These are phyloP conservation scores for Ballota nigra DNA, from an alignment of 257 asterid species.

Conservation along the genomic window DNA sequence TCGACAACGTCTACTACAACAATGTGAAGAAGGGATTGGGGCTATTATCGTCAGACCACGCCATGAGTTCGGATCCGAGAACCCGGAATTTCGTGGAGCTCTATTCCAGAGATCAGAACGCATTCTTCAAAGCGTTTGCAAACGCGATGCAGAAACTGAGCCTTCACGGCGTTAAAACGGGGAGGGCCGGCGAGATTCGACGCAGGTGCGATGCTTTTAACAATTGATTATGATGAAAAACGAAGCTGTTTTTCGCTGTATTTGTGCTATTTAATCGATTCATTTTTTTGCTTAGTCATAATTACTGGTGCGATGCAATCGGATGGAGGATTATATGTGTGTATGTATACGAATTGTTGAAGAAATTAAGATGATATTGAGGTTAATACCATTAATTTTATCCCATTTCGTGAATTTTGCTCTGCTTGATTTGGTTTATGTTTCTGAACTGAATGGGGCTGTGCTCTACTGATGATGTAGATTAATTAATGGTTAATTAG, in stretches of 20 bases:
- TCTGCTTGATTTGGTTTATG: not conserved
- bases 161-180: slow-evolving; percentile 57
- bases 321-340: slow-evolving; percentile 6
- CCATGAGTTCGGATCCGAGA: slow-evolving; percentile 52
- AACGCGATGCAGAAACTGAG: slow-evolving; percentile 85
- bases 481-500: not conserved
- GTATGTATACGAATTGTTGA: slow-evolving; percentile 21
- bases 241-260: not conserved
- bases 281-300: not conserved
- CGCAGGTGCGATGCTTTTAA: slow-evolving; percentile 88
- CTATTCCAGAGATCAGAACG: slow-evolving; percentile 53
- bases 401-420: not conserved
- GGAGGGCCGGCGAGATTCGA: slow-evolving; percentile 75
- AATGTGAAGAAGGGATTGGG: slow-evolving; percentile 72
- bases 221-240: slow-evolving; percentile 24
- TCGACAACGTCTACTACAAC: slow-evolving; percentile 67
- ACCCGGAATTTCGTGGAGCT: slow-evolving; percentile 51
- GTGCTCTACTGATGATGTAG: too few species aligned
- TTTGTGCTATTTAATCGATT: slow-evolving; percentile 18
- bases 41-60: slow-evolving; percentile 64
- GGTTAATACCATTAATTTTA: slow-evolving; percentile 7
- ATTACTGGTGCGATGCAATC: slow-evolving; percentile 4
- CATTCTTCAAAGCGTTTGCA: slow-evolving; percentile 70
- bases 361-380: slow-evolving; percentile 19
- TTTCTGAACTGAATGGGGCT: not conserved